These are phyloP conservation scores for Desmodesmus armatus DNA, from an alignment of 139 green algal genomes.

Conservation along the genomic window DNA sequence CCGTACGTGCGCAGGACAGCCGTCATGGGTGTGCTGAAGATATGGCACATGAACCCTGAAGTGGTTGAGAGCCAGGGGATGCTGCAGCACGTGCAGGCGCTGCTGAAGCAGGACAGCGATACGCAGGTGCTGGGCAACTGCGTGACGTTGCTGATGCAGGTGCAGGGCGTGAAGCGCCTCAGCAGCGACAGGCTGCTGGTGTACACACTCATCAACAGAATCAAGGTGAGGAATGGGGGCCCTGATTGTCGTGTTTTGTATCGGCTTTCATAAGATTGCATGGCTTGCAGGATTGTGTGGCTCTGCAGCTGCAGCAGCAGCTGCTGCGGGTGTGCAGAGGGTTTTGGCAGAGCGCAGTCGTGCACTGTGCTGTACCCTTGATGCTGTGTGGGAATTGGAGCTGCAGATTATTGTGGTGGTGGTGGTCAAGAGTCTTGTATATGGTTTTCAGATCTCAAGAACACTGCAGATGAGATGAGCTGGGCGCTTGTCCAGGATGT, in stretches of 20 bases:
- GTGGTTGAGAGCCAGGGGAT: conserved; percentile 28
- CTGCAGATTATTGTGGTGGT: too few species aligned
- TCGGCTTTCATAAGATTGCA: too few species aligned
- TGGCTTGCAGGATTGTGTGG: too few species aligned
- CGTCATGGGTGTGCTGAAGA: conserved; percentile 94
- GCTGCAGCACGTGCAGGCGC: conserved; percentile 24
- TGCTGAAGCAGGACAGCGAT: conserved; percentile 30
- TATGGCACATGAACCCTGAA: conserved; percentile 54
- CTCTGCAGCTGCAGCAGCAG: too few species aligned
- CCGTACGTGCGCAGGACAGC: conserved; percentile 92
- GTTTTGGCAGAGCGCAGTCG: too few species aligned
- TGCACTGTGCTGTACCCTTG: not conserved
- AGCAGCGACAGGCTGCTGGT: conserved; percentile 73
- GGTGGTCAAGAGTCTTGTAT: too few species aligned
- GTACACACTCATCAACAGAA: conserved; percentile 92
- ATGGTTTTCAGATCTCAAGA: too few species aligned
- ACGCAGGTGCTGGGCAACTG: conserved; percentile 91
- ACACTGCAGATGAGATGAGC: too few species aligned
- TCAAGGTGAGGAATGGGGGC: conserved; percentile 87
- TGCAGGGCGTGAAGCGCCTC: conserved; percentile 27
- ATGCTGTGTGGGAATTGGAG: too few species aligned
- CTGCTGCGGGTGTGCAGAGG: too few species aligned
- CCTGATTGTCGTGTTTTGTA: too few species aligned
- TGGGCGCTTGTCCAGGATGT: too few species aligned
- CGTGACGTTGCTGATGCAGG: conserved; percentile 69